A percentile compares a stretch with the other conserved stretches of the same genome.
Conservation (phyloP, 306 rosid species). For the Clitoria ternatea region DNA sequence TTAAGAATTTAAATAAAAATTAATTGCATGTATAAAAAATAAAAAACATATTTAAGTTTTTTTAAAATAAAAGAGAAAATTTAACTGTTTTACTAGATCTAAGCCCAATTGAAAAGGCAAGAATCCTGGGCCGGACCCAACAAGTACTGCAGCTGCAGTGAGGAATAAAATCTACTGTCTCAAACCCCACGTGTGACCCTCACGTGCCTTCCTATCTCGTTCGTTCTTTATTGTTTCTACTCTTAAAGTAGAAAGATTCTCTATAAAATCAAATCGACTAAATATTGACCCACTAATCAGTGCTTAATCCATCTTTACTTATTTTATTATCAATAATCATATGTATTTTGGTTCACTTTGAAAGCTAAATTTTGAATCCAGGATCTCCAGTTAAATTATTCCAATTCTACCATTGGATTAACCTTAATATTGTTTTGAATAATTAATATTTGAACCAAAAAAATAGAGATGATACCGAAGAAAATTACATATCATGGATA, state of each 20-base stretch:
- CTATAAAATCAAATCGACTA: background rate
- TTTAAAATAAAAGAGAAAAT: background rate
- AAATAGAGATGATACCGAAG: too few relatives aligned
- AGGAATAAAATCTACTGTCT: constrained; percentile 27
- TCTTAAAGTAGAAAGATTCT: background rate
- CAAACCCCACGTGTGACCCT: constrained; percentile 19
- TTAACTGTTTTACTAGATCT: background rate
- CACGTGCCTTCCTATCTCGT: constrained; percentile 16
- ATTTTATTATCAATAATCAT: background rate
- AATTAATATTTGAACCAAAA: background rate
- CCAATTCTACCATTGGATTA: too few relatives aligned
- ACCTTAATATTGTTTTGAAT: too few relatives aligned
- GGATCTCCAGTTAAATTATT: too few relatives aligned
- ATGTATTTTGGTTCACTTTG: too few relatives aligned
- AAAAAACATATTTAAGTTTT: background rate
- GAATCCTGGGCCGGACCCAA: constrained; percentile 16
- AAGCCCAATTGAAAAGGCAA: constrained; percentile 10
- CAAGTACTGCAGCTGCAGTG: constrained; percentile 2
- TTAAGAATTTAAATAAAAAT: background rate
- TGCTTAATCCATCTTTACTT: background rate
- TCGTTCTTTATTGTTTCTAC: background rate
- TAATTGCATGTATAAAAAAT: background rate
- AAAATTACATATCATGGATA: too few relatives aligned
- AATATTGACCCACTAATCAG: constrained; percentile 13
- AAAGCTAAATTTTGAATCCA: too few relatives aligned